These are phyloP conservation scores for Fusarium sp. DNA, from an alignment of 2,329 filamentous ascomycete genomes.

Conservation along the genomic window DNA sequence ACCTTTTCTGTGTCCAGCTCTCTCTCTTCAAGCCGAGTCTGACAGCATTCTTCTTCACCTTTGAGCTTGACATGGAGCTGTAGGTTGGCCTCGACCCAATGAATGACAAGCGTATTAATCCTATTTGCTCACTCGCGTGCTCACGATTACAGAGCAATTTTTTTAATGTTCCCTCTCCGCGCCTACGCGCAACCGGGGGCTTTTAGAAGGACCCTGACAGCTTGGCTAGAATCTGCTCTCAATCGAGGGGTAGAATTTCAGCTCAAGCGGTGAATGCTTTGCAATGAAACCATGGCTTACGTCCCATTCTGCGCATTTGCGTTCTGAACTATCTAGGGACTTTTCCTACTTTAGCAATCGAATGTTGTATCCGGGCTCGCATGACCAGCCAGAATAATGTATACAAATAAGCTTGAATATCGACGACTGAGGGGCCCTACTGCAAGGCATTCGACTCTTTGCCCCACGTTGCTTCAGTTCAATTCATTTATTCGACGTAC, in stretches of 20 bases:
- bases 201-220: not conserved
- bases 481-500: not conserved
- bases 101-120: constrained; percentile 25
- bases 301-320: constrained; percentile 22
- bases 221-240: too few relatives aligned
- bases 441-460: not conserved
- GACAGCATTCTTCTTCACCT: constrained; percentile 23
- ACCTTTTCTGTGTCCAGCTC: constrained; percentile 18
- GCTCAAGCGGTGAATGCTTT: constrained; percentile 27
- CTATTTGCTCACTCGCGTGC: constrained; percentile 26
- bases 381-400: too few relatives aligned
- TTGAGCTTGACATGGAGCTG: constrained; percentile 14
- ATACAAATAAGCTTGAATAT: too few relatives aligned
- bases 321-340: not conserved
- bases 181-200: constrained; percentile 10
- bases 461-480: constrained; percentile 1
- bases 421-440: not conserved
- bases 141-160: constrained; percentile 18
- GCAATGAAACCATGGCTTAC: not conserved
- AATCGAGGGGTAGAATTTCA: constrained; percentile 4
- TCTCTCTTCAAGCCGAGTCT: constrained; percentile 19
- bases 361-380: too few relatives aligned
- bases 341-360: too few relatives aligned
- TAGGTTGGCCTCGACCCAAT: constrained; percentile 25
- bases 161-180: constrained; percentile 15